Base-by-base conservation (phyloP, 129 eudicot species). In the Chrysanthemum seticuspe region DNA sequence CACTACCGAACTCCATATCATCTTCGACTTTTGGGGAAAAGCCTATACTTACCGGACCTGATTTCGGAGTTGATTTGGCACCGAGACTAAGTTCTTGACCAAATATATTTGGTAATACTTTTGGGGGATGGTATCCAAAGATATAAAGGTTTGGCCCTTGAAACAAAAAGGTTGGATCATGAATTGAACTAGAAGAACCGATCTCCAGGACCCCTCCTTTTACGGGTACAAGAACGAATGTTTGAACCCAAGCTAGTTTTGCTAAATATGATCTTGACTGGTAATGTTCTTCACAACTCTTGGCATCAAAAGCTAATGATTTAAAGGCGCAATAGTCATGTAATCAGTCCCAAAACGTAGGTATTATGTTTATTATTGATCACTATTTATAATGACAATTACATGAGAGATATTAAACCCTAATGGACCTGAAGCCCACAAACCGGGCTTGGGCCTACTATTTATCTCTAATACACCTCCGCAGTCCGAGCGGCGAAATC, bases 21-120 rank as follows among this genome's bases (percentile, higher is more conserved):
- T 88, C 94, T 83, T 95, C 99, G 51, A 86, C 88, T 65, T 95
- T 94, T 0, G 97, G 96, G 6, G 89, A 65, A 63, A 94, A 94
- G 67, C 83, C 88, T 53, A 90, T 91, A 70, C 88, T 86, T 31
- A 85, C 83, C 1, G 97, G 89, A 69, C 97, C 87, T 0, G 91
- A 78, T 78, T 81, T 83, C 68, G 71, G 58, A 40, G 47, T 10
- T 6, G 47, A 40, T 29, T 62, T 62, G 29, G 47, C 67, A 62
- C 67, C 89, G 13, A 95, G 80, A 66, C 87, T 90, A 53, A 95
- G 83, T 34, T 90, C 97, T 61, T 83, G 96, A 48, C 99, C 99
- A 13, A 90, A 95, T 16, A 90, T 86, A 72, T 85, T 95, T 0
- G 96, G 96, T 57, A 57, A 56, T 15, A 71, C 73, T 69, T 85